phyloP scores from a whole-genome alignment of 345 rosid genomes.

The Gossypium thurberi region DNA sequence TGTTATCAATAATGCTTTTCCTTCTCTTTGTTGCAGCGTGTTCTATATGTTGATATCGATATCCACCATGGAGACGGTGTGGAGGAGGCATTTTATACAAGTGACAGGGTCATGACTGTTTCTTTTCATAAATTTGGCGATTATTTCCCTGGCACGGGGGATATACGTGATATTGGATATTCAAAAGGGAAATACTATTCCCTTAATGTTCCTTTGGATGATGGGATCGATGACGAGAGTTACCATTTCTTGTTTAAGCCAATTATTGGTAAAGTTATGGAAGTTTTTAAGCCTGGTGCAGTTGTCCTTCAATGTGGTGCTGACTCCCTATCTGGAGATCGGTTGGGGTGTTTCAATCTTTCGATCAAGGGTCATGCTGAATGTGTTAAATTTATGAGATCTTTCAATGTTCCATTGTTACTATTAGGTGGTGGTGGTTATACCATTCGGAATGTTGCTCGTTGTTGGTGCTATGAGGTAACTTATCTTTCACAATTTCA shows the following conservation, averaged over 20 bases:
- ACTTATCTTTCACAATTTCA: not conserved
- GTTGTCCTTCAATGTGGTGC: slow-evolving; percentile 69
- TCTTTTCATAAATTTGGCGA: slow-evolving; percentile 71
- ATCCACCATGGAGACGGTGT: slow-evolving; percentile 70
- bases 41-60: slow-evolving; percentile 62
- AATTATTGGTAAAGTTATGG: slow-evolving; percentile 59
- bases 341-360: slow-evolving; percentile 67
- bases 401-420: slow-evolving; percentile 62
- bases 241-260: slow-evolving; percentile 64
- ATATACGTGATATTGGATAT: slow-evolving; percentile 47
- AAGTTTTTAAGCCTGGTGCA: slow-evolving; percentile 55
- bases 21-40: slow-evolving; percentile 38
- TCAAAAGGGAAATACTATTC: slow-evolving; percentile 57
- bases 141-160: slow-evolving; percentile 63
- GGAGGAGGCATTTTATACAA: slow-evolving; percentile 71
- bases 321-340: slow-evolving; percentile 63
- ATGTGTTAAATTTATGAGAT: slow-evolving; percentile 66
- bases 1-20: slow-evolving; percentile 1
- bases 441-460: slow-evolving; percentile 71
- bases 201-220: slow-evolving; percentile 61
- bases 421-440: slow-evolving; percentile 73
- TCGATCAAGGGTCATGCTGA: slow-evolving; percentile 79
- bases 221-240: slow-evolving; percentile 73
- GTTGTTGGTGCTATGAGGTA: slow-evolving; percentile 79
- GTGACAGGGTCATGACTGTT: slow-evolving; percentile 68